A percentile compares a stretch with the other conserved stretches of the same genome.
Conservation (phyloP, 106 monocot species). For the Allium sativum region DNA sequence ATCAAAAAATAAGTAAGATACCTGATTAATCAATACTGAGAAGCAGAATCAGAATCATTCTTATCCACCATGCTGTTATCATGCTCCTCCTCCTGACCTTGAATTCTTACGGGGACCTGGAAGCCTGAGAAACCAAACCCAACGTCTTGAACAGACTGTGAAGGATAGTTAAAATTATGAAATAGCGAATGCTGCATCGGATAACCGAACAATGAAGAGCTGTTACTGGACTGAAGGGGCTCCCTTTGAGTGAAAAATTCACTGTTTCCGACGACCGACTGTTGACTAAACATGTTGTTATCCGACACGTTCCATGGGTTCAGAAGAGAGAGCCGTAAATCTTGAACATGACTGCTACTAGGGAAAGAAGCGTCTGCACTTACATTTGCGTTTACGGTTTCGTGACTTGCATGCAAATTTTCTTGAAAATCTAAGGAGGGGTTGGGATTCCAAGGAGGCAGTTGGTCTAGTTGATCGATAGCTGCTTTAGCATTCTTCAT, state of each 20-base stretch:
- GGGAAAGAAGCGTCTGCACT: not conserved
- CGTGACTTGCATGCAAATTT: not conserved
- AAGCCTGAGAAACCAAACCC: slow-evolving; percentile 38
- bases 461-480: slow-evolving; percentile 54
- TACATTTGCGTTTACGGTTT: too few relatives aligned
- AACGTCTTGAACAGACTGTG: not conserved
- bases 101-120: slow-evolving; percentile 37
- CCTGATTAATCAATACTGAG: slow-evolving; percentile 9
- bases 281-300: slow-evolving; percentile 9
- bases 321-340: slow-evolving; percentile 67
- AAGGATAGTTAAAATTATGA: not conserved
- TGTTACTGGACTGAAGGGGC: slow-evolving; percentile 85
- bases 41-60: slow-evolving; percentile 14
- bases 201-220: slow-evolving; percentile 12
- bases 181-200: not conserved
- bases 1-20: not conserved
- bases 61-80: not conserved
- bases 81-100: slow-evolving; percentile 54
- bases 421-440: not conserved
- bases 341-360: slow-evolving; percentile 8
- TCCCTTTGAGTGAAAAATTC: slow-evolving; percentile 49
- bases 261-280: slow-evolving; percentile 25
- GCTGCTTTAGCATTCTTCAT: slow-evolving; percentile 57
- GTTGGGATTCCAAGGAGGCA: slow-evolving; percentile 48
- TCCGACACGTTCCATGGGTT: slow-evolving; percentile 17